These are phyloP conservation scores for Sarocladiaceae sp. DNA, from an alignment of 2,329 filamentous ascomycete genomes.

Conservation along the genomic window DNA sequence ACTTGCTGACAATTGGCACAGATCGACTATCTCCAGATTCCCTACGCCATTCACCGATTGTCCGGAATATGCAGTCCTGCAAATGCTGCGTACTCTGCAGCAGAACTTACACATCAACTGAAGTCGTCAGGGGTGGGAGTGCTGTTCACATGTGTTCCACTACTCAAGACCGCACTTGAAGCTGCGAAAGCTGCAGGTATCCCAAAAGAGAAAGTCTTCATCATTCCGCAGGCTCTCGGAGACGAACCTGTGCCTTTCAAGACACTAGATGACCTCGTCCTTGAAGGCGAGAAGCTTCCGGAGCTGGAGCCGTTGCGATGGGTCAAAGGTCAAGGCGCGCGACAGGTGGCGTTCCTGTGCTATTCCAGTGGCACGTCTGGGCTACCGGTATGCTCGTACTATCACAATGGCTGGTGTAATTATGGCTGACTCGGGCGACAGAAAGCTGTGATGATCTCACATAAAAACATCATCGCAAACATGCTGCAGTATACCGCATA, in stretches of 20 bases:
- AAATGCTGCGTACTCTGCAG: conserved; percentile 63
- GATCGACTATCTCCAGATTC: conserved; percentile 18
- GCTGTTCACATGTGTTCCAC: conserved; percentile 63
- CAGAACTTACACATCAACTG: conserved; percentile 64
- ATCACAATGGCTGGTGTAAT: background rate
- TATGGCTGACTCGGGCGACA: conserved; percentile 22
- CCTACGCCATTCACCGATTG: conserved; percentile 64
- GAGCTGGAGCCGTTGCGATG: conserved; percentile 48
- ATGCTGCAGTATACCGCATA: conserved; percentile 56
- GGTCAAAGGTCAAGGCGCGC: conserved; percentile 54
- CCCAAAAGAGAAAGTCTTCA: conserved; percentile 56
- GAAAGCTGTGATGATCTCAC: conserved; percentile 83
- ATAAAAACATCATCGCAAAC: conserved; percentile 74
- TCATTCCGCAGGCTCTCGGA: conserved; percentile 56
- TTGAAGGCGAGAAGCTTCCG: conserved; percentile 47
- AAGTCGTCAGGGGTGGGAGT: conserved; percentile 59
- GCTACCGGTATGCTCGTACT: conserved; percentile 47
- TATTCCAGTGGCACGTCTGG: conserved; percentile 72
- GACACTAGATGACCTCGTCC: conserved; percentile 60
- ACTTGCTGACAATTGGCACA: background rate
- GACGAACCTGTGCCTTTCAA: conserved; percentile 30
- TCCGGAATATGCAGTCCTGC: conserved; percentile 65
- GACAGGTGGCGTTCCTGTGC: conserved; percentile 64
- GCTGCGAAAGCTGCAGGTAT: conserved; percentile 59
- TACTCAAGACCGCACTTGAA: conserved; percentile 57